Conservation (phyloP, 176 grass and related monocot genomes). For the Canna indica region DNA sequence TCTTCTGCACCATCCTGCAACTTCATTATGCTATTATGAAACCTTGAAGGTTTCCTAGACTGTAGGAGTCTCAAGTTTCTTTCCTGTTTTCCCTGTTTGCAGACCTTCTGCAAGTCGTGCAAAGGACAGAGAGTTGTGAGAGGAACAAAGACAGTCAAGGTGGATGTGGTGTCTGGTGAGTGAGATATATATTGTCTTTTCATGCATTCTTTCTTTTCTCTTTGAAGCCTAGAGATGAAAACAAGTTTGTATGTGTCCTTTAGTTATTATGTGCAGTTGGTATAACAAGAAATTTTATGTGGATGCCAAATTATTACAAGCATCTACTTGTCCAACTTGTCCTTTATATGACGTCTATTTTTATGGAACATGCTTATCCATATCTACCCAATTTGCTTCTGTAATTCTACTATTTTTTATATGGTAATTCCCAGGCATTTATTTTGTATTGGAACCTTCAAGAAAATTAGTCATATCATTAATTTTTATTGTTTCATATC, state of each 20-base stretch:
- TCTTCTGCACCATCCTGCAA: not conserved
- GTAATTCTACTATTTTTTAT: not conserved
- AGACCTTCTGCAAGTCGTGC: constrained; percentile 90
- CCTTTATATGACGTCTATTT: not conserved
- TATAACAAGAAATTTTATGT: not conserved
- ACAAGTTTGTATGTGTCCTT: not conserved
- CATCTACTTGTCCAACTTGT: not conserved
- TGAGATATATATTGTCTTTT: not conserved
- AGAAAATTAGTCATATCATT: no score
- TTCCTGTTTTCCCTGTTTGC: constrained; percentile 13
- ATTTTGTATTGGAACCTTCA: no score
- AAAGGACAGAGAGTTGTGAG: constrained; percentile 63
- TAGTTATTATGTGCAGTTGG: not conserved
- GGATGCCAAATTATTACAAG: not conserved
- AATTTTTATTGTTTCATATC: no score
- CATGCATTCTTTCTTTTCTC: not conserved
- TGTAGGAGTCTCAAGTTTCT: not conserved
- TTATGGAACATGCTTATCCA: not conserved
- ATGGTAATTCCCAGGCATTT: no score
- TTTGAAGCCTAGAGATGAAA: not conserved
- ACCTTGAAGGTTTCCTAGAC: not conserved
- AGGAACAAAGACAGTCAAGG: constrained; percentile 44
- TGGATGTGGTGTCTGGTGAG: constrained; percentile 75
- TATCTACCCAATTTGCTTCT: not conserved
- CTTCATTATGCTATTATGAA: not conserved